A percentile compares a stretch with the other conserved stretches of the same genome.
Conservation (phyloP, 2,329 filamentous ascomycete species). For the Beauveria caledonica region DNA sequence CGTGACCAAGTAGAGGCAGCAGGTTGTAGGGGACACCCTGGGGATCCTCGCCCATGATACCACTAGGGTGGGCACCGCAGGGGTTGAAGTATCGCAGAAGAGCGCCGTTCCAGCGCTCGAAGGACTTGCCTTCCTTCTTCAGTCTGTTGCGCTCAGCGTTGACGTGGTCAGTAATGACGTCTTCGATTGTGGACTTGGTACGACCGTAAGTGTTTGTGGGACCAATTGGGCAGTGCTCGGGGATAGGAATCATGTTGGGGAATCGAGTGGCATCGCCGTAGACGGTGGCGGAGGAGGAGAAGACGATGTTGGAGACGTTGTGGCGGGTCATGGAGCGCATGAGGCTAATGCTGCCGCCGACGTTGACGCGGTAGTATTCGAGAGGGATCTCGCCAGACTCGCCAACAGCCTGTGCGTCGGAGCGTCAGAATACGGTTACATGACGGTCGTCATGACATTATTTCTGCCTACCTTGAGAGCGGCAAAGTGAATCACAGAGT, state of each 20-base stretch:
- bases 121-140: conserved; percentile 69
- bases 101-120: conserved; percentile 83
- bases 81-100: conserved; percentile 97
- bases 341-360: conserved; percentile 82
- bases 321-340: conserved; percentile 80
- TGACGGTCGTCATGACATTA: neutral
- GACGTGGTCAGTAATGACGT: conserved; percentile 84
- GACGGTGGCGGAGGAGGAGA: conserved; percentile 95
- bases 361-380: conserved; percentile 97
- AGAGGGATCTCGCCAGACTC: conserved; percentile 90
- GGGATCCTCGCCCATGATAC: conserved; percentile 97
- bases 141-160: conserved; percentile 77
- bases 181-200: conserved; percentile 90
- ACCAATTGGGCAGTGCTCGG: conserved; percentile 90
- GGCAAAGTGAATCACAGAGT: conserved; percentile 98
- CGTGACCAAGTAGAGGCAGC: conserved; percentile 86
- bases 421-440: neutral
- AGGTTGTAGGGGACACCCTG: conserved; percentile 94
- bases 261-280: conserved; percentile 97
- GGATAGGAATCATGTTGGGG: conserved; percentile 97
- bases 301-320: conserved; percentile 94
- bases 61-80: conserved; percentile 85
- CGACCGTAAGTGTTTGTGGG: conserved; percentile 97
- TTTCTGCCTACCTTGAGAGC: conserved; percentile 69
- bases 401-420: conserved; percentile 65